Conservation (phyloP, 306 rosid genomes). For the Vigna nakashimae region DNA sequence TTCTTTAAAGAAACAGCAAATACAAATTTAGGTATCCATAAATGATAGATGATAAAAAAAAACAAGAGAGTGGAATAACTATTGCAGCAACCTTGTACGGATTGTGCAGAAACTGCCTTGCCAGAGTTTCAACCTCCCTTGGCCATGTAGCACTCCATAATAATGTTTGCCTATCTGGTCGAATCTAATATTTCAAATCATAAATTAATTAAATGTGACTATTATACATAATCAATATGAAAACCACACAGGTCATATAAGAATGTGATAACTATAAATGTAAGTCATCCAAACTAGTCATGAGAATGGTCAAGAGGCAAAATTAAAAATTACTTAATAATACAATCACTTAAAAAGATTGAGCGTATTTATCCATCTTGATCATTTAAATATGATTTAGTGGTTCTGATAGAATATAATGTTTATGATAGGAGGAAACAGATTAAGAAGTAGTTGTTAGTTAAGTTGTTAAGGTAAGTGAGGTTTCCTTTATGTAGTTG, state of each 20-base stretch:
- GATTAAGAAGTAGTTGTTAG: no score
- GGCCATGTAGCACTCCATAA: slow-evolving; percentile 99
- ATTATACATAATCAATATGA: slow-evolving; percentile 11
- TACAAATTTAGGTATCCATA: slow-evolving; percentile 10
- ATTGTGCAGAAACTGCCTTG: slow-evolving; percentile 85
- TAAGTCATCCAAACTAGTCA: background rate
- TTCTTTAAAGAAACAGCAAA: background rate
- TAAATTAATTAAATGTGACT: slow-evolving; percentile 28
- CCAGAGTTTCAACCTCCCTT: slow-evolving; percentile 92
- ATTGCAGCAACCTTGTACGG: slow-evolving; percentile 75
- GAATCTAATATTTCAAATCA: slow-evolving; percentile 66
- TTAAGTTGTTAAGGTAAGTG: no score
- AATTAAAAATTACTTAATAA: background rate
- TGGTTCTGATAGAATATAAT: background rate
- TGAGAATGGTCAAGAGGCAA: background rate
- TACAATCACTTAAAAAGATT: background rate
- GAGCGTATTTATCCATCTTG: background rate
- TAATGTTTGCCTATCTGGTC: slow-evolving; percentile 98
- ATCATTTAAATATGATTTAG: background rate
- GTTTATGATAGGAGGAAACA: no score
- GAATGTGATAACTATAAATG: background rate
- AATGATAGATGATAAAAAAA: slow-evolving; percentile 37
- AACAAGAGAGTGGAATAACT: slow-evolving; percentile 13
- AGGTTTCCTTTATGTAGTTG: no score
- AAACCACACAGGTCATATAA: background rate